Evolutionary conservation across 352 stramenopile genomes (phyloP).

Genomic region (Phytophthora megakarya): DNA sequence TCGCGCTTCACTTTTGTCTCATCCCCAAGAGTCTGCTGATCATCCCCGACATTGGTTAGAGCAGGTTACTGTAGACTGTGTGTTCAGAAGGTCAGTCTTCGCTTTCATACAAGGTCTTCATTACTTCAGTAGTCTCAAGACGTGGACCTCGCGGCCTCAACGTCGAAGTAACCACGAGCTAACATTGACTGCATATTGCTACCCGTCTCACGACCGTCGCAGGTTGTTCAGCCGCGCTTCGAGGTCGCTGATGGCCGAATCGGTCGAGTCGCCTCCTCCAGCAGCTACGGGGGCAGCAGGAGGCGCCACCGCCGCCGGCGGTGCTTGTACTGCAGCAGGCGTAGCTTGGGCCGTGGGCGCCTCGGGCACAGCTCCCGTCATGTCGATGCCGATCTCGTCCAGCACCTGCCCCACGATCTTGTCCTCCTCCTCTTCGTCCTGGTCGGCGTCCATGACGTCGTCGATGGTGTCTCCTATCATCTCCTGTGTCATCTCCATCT

Average conservation of each 20-base stretch:
- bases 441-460: conserved; percentile 95
- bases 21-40: conserved; percentile 86
- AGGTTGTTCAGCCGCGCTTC: conserved; percentile 98
- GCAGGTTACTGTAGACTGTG: not conserved
- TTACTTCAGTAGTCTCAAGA: conserved; percentile 2
- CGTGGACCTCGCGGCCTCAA: not conserved
- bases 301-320: conserved; percentile 39
- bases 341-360: conserved; percentile 66
- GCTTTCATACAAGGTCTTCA: conserved; percentile 7
- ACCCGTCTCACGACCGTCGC: conserved; percentile 60
- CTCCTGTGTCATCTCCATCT: conserved; percentile 98
- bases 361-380: conserved; percentile 92
- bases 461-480: conserved; percentile 98
- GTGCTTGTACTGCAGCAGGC: conserved; percentile 53
- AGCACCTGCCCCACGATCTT: conserved; percentile 97
- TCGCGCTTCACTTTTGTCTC: conserved; percentile 75
- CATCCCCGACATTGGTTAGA: conserved; percentile 73
- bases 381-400: conserved; percentile 96
- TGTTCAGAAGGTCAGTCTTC: conserved; percentile 21
- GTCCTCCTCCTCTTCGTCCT: conserved; percentile 96
- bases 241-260: conserved; percentile 94
- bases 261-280: conserved; percentile 42
- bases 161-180: not conserved
- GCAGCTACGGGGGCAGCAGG: conserved; percentile 63
- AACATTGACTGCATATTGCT: conserved; percentile 3